Conservation (phyloP, 192 early-diverging fungal species). For the Funneliformis mosseae region DNA sequence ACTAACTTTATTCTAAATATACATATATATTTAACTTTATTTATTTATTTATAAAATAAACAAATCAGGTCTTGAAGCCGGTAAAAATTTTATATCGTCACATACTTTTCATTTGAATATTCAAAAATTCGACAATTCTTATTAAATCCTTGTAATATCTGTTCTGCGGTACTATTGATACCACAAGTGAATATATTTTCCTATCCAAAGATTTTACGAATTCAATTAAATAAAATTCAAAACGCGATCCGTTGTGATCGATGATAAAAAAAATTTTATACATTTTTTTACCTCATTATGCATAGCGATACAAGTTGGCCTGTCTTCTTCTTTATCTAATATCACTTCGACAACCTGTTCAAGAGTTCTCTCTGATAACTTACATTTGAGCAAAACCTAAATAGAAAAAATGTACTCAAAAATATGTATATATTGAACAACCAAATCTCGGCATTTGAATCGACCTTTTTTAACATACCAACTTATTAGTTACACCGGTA, state of each 20-base stretch:
- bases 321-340: not conserved
- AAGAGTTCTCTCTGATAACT: not conserved
- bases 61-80: not conserved
- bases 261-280: not conserved
- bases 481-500: slow-evolving; percentile 86
- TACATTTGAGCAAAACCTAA: not conserved
- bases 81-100: not conserved
- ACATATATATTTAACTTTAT: too few species aligned
- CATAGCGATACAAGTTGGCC: not conserved
- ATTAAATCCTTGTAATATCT: slow-evolving; percentile 72
- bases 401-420: not conserved
- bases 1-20: slow-evolving; percentile 42
- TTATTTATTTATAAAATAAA: not conserved
- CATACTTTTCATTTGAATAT: slow-evolving; percentile 51
- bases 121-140: slow-evolving; percentile 79
- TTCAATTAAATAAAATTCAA: not conserved
- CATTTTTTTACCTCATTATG: not conserved
- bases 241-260: not conserved
- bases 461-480: slow-evolving; percentile 57
- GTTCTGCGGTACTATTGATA: slow-evolving; percentile 66
- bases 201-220: slow-evolving; percentile 38
- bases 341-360: not conserved
- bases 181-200: slow-evolving; percentile 64
- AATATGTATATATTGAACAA: not conserved
- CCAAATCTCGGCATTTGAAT: slow-evolving; percentile 3